Base-by-base conservation (phyloP, 2,329 filamentous ascomycete genomes). In the Penicillium sp. region DNA sequence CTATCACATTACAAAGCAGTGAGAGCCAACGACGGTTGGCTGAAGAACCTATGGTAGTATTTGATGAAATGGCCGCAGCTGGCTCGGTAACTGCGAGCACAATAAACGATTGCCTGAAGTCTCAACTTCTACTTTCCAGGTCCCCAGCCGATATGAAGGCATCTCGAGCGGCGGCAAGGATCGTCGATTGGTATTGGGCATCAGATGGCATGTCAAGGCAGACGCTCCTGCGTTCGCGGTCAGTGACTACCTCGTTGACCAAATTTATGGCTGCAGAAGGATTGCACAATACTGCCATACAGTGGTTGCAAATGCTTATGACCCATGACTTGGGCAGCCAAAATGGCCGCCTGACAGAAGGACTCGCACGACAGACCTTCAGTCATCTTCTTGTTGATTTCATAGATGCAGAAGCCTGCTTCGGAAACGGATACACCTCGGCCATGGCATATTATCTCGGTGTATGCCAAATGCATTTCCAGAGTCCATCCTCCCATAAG, bases 261-360 rank as follows among this genome's bases (percentile, higher is more conserved):
- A 74, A 73, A 18, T 77, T 76, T 40, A 69, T 78, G 65, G 67
- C 70, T 35, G 70, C 68, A 3, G 74, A 76, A 51, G 67, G 67
- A 7, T 59, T 72, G 35, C 70, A 73, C 19, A 56, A 61, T 10
- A 68, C 66, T 7, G 59, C 73, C 34, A 63, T 71, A 43, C 43
- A 57, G n/a, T 76, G 75, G 72, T 55, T 76, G 36, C 61, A 59
- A 39, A 65, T 70, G 60, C 48, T 71, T n/a, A 42, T 62, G 41
- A 62, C 53, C 13, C 54, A 60, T 7, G 62, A 72, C 30, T n/a
- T 70, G 18, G 67, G 68, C 10, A 65, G 61, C 10, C 26, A 47
- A 18, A 59, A 64, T 47, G 66, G 65, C 27, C 60, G 55, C 14
- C 61, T 70, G 32, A 57, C 62, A 1, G 59, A 63, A 47, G 44